Evolutionary conservation across 805 yeast genomes (phyloP), one percentile per base, ranked within the genome.

Genomic region (Suhomyces xylopsoci): DNA sequence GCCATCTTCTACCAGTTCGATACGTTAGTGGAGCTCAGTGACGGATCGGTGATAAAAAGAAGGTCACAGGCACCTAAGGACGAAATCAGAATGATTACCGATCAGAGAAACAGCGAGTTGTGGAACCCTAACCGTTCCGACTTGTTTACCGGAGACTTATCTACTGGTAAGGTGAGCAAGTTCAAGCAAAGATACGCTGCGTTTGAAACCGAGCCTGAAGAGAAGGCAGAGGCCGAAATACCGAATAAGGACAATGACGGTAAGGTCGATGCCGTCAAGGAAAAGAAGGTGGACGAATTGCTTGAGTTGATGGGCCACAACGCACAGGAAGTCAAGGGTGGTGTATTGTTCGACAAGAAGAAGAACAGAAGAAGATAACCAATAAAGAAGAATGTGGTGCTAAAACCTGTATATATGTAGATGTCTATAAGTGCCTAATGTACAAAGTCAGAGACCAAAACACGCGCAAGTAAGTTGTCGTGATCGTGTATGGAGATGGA

Each of bases 121-220:
- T 94, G 97, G 97, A 94, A 94, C 70, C 90, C 91, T 49, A 81
- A 88, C 56, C 83, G 92, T 71, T 82, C 88, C 20, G 94, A 90
- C 68, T 75, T 89, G 61, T 81, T 81, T 49, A 80, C 85, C 45
- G 79, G 82, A 34, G 96, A 89, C 69, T 86, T 88, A n/a, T 88
- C 94, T 12, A 85, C 89, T 49, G 96, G 96, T 61, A 86, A 85
- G 68, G 73, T 92, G 63, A 84, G 81, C 68, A 85, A 81, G 68
- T 88, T 88, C 78, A 87, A 82, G 67, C 81, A 82, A 67, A 87
- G 80, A 67, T 88, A 80, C 64, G 71, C 86, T 2, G 71, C 76
- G 15, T 83, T 81, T 51, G 73, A 75, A 25, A 46, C 47, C 20
- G 62, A 63, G 15, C 71, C 75, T 40, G 71, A 69, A 51, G 32